A percentile compares a stretch with the other conserved stretches of the same genome.
These are phyloP conservation scores for Malbranchea zuffiana DNA, from an alignment of 2,329 filamentous ascomycete species.

Conservation along the genomic window DNA sequence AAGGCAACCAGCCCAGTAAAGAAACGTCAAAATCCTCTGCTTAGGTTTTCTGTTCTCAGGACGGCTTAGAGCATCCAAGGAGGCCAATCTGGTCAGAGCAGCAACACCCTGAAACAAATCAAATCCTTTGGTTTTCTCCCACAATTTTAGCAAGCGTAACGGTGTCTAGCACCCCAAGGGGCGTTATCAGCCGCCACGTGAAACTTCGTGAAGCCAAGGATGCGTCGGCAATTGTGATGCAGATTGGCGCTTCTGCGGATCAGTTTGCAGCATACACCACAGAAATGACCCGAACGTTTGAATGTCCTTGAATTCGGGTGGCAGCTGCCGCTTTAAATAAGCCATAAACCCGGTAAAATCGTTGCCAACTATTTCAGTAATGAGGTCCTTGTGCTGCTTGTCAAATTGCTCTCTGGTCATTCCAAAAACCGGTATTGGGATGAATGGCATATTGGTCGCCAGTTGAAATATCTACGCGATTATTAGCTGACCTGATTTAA, in stretches of 20 bases:
- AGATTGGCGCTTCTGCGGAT: conserved; percentile 9
- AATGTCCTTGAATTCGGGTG: conserved; percentile 13
- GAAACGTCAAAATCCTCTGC: too few species aligned
- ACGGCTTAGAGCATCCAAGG: too few species aligned
- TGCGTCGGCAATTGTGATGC: conserved; percentile 9
- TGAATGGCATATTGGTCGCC: conserved; percentile 17
- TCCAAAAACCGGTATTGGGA: conserved; percentile 15
- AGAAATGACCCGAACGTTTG: conserved; percentile 13
- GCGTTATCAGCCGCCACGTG: conserved; percentile 1
- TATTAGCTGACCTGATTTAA: conserved; percentile 7
- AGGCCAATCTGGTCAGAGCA: too few species aligned
- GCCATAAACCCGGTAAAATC: conserved; percentile 8
- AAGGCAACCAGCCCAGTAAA: too few species aligned
- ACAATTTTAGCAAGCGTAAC: too few species aligned
- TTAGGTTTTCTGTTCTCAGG: too few species aligned
- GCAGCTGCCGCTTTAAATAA: conserved; percentile 14
- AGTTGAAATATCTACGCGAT: conserved; percentile 17
- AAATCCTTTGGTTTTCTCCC: too few species aligned
- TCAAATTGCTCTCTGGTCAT: conserved; percentile 12
- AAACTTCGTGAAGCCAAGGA: conserved; percentile 9
- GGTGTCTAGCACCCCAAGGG: too few species aligned
- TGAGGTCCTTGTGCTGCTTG: conserved; percentile 10
- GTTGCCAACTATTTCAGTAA: conserved; percentile 8
- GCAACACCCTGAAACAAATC: too few species aligned
- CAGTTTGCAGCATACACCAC: conserved; percentile 12